These are phyloP conservation scores for Penicillium palitans DNA, from an alignment of 2,329 filamentous ascomycete genomes.

Conservation along the genomic window DNA sequence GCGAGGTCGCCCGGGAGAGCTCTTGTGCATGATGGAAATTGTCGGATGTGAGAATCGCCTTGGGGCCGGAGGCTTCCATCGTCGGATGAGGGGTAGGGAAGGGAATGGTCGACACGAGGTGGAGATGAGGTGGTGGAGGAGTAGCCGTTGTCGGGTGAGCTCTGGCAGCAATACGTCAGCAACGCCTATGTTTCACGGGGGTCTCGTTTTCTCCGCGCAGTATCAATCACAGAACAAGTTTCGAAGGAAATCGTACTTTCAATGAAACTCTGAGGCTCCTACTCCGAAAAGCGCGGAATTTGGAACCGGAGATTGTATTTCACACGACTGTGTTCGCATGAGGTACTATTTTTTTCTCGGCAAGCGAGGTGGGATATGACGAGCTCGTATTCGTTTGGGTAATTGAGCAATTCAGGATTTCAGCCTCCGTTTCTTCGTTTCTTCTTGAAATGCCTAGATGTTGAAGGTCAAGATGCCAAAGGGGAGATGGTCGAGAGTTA, in stretches of 20 bases:
- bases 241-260: slow-evolving; percentile 16
- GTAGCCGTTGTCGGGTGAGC: slow-evolving; percentile 26
- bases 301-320: slow-evolving; percentile 26
- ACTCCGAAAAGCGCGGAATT: slow-evolving; percentile 19
- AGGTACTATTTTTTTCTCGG: slow-evolving; percentile 14
- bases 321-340: slow-evolving; percentile 33
- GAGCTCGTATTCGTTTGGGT: neutral
- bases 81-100: slow-evolving; percentile 24
- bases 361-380: slow-evolving; percentile 7
- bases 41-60: slow-evolving; percentile 39
- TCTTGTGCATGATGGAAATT: slow-evolving; percentile 57
- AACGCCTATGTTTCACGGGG: slow-evolving; percentile 9
- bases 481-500: slow-evolving; percentile 7
- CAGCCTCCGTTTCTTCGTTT: neutral
- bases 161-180: slow-evolving; percentile 32
- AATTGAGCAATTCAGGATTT: neutral
- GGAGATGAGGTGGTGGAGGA: slow-evolving; percentile 25
- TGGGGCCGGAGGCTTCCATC: slow-evolving; percentile 40
- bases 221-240: neutral
- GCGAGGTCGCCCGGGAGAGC: slow-evolving; percentile 82
- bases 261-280: slow-evolving; percentile 21
- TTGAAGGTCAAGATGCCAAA: slow-evolving; percentile 11
- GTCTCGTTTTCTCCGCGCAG: neutral
- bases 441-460: neutral
- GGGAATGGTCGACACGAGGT: slow-evolving; percentile 18